These are phyloP conservation scores for Tephrocybe sp. DNA, from an alignment of 768 basidiomycete species.

Conservation along the genomic window DNA sequence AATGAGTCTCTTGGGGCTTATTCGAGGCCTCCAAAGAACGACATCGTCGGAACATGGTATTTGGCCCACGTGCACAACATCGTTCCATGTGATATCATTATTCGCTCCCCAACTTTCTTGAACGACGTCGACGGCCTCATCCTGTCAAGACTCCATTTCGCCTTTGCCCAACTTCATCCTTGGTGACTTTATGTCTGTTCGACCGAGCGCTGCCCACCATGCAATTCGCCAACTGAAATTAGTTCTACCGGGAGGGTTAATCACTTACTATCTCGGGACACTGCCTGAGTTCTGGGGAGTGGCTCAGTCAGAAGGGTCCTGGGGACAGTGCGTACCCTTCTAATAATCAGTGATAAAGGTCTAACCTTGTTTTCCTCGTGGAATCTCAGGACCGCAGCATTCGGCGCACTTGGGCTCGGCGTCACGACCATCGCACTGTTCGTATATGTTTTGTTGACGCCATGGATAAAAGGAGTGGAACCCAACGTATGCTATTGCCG, in stretches of 20 bases:
- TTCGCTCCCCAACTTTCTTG: too few relatives aligned
- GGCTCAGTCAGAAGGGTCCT: conserved; percentile 37
- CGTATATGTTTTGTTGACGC: conserved; percentile 67
- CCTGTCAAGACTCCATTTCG: neutral
- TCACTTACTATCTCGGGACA: conserved; percentile 65
- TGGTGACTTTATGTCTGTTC: conserved; percentile 18
- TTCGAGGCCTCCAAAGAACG: too few relatives aligned
- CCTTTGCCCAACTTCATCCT: neutral
- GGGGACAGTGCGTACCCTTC: conserved; percentile 50
- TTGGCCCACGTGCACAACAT: too few relatives aligned
- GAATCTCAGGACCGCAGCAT: conserved; percentile 49
- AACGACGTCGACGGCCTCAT: neutral
- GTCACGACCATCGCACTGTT: conserved; percentile 67
- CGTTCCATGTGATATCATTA: too few relatives aligned
- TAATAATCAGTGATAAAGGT: neutral
- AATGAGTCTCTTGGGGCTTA: too few relatives aligned
- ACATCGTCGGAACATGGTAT: too few relatives aligned
- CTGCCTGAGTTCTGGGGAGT: conserved; percentile 49
- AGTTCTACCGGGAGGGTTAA: conserved; percentile 63
- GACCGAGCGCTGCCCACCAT: conserved; percentile 34
- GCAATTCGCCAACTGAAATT: conserved; percentile 72
- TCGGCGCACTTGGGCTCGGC: conserved; percentile 54
- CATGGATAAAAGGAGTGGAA: conserved; percentile 64
- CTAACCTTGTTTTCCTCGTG: neutral
- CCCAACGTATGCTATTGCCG: conserved; percentile 56